Conservation (phyloP, 2,329 filamentous ascomycete species). For the Coniochaeta sp. region DNA sequence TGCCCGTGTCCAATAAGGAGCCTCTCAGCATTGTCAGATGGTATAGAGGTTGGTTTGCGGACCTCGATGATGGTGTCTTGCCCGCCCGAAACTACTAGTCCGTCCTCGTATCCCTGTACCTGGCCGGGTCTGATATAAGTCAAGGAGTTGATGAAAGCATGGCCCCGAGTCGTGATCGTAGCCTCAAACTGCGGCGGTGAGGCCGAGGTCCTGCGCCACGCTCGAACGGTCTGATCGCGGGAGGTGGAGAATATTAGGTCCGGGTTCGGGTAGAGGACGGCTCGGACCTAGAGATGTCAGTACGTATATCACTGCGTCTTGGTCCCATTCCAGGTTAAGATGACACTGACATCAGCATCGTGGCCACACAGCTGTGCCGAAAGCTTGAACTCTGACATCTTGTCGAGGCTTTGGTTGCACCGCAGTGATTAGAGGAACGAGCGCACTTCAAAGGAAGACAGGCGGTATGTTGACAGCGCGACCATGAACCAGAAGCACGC, state of each 20-base stretch:
- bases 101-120: conserved; percentile 61
- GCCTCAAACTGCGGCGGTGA: conserved; percentile 65
- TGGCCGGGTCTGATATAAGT: conserved; percentile 65
- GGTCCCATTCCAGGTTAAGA: background rate
- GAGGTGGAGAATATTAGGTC: conserved; percentile 77
- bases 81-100: conserved; percentile 79
- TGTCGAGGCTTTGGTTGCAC: background rate
- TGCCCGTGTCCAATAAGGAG: conserved; percentile 78
- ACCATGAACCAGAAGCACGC: background rate
- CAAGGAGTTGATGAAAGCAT: conserved; percentile 82
- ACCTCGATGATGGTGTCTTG: conserved; percentile 92
- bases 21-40: conserved; percentile 73
- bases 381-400: conserved; percentile 83
- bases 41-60: conserved; percentile 58
- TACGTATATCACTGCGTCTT: background rate
- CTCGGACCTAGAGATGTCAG: conserved; percentile 62
- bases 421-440: background rate
- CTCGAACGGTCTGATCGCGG: conserved; percentile 80
- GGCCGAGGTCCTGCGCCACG: conserved; percentile 63
- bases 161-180: conserved; percentile 70
- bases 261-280: conserved; percentile 68
- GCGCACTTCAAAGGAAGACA: background rate
- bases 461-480: background rate
- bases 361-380: conserved; percentile 85
- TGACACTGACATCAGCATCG: conserved; percentile 68